Conservation (phyloP, 2,329 filamentous ascomycete genomes). For the Cytospora piceae region DNA sequence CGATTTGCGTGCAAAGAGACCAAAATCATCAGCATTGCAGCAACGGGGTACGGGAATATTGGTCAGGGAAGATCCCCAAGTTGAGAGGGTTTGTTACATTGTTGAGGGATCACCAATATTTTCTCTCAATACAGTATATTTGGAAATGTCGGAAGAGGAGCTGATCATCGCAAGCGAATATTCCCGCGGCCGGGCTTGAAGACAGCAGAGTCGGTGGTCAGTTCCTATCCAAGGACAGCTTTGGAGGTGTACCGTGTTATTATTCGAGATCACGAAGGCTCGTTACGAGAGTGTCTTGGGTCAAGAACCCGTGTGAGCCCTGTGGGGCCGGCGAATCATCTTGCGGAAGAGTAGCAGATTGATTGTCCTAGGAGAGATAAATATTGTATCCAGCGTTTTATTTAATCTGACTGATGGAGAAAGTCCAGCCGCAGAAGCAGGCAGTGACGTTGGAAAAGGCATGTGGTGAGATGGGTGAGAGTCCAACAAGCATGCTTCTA, state of each 20-base stretch:
- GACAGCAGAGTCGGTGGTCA: not conserved
- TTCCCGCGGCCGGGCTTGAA: not conserved
- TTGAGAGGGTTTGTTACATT: not conserved
- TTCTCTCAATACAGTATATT: not conserved
- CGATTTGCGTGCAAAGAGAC: not conserved
- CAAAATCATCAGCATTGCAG: not conserved
- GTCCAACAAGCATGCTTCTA: not conserved
- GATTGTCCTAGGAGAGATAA: not conserved
- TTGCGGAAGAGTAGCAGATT: not conserved
- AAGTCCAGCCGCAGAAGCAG: not conserved
- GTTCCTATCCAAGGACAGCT: not conserved
- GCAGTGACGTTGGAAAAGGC: not conserved
- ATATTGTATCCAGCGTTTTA: too few relatives aligned
- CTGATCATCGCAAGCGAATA: not conserved
- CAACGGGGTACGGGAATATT: not conserved
- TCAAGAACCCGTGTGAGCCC: not conserved
- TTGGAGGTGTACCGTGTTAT: not conserved
- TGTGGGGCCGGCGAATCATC: not conserved
- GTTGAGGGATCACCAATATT: not conserved
- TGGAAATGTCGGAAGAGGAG: not conserved
- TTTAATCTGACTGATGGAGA: not conserved
- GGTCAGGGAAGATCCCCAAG: constrained; percentile 3
- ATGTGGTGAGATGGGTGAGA: not conserved
- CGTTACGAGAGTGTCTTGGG: not conserved
- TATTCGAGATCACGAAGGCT: not conserved